phyloP scores from a whole-genome alignment of 2,329 filamentous ascomycete genomes.

The Aspergillus amoenus region DNA sequence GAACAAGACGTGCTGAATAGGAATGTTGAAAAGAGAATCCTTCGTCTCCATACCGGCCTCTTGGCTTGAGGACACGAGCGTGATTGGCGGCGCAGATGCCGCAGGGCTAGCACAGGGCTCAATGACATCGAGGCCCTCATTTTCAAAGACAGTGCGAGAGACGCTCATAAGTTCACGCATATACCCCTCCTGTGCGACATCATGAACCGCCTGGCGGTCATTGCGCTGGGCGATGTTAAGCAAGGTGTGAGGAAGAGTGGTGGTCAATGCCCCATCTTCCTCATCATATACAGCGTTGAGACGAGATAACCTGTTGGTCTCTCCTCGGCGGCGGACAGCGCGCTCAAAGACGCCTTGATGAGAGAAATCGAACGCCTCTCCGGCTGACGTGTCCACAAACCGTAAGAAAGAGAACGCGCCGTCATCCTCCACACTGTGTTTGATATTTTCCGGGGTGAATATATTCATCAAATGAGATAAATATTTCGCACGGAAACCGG shows the following conservation, averaged over 20 bases:
- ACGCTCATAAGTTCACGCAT: conserved; percentile 79
- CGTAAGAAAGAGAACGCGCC: conserved; percentile 85
- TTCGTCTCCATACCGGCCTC: conserved; percentile 63
- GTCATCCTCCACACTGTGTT: conserved; percentile 58
- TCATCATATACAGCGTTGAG: conserved; percentile 68
- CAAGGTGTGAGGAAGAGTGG: conserved; percentile 71
- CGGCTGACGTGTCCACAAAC: conserved; percentile 74
- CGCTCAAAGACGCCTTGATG: conserved; percentile 72
- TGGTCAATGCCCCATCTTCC: conserved; percentile 61
- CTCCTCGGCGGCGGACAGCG: conserved; percentile 58
- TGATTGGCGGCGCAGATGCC: conserved; percentile 81
- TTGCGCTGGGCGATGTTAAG: conserved; percentile 75
- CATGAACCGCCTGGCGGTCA: conserved; percentile 64
- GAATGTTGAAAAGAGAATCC: conserved; percentile 73
- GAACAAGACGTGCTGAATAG: conserved; percentile 73
- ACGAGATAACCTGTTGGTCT: conserved; percentile 59
- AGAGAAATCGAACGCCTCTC: conserved; percentile 69
- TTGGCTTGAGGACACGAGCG: conserved; percentile 72
- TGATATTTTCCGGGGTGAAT: conserved; percentile 78
- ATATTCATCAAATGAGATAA: conserved; percentile 84
- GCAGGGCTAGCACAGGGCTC: conserved; percentile 79
- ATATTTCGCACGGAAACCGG: conserved; percentile 78
- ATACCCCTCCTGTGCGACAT: conserved; percentile 70
- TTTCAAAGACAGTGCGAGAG: conserved; percentile 62
- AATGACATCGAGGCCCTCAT: conserved; percentile 71